phyloP scores from a whole-genome alignment of 805 yeast species.

The Kluyveromyces lactis region DNA sequence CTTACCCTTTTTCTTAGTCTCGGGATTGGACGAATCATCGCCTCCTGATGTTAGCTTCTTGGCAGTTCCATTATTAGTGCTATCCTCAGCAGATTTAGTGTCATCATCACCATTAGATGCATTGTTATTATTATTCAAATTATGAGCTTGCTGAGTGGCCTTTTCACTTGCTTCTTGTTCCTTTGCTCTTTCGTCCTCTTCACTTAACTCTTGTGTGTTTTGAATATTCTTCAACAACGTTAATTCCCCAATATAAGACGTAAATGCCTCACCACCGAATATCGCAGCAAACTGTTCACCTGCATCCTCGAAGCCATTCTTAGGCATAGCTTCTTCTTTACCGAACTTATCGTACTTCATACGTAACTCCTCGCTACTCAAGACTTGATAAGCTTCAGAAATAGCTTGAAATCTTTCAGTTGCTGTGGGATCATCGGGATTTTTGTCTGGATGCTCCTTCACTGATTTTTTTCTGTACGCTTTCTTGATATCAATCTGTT shows the following conservation, averaged over 20 bases:
- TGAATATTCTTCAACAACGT: constrained; percentile 69
- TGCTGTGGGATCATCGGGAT: constrained; percentile 67
- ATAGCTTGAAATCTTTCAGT: constrained; percentile 57
- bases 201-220: constrained; percentile 45
- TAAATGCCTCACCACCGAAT: constrained; percentile 88
- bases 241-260: constrained; percentile 81
- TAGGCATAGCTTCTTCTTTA: constrained; percentile 60
- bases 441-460: constrained; percentile 74
- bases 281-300: constrained; percentile 60
- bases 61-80: not conserved
- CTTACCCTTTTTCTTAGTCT: constrained; percentile 38
- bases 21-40: constrained; percentile 27
- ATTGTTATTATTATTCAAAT: constrained; percentile 5
- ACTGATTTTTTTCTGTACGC: constrained; percentile 74
- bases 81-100: not conserved
- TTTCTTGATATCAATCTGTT: constrained; percentile 61
- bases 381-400: constrained; percentile 69
- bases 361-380: constrained; percentile 56
- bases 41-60: constrained; percentile 4
- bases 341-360: constrained; percentile 69
- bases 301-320: constrained; percentile 70
- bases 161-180: constrained; percentile 28
- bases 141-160: not conserved
- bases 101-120: constrained; percentile 1
- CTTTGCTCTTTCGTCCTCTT: constrained; percentile 37